Evolutionary conservation across 1,284 basidiomycete genomes (phyloP).

Genomic region (Ceratorhiza oryzae-sativae): DNA sequence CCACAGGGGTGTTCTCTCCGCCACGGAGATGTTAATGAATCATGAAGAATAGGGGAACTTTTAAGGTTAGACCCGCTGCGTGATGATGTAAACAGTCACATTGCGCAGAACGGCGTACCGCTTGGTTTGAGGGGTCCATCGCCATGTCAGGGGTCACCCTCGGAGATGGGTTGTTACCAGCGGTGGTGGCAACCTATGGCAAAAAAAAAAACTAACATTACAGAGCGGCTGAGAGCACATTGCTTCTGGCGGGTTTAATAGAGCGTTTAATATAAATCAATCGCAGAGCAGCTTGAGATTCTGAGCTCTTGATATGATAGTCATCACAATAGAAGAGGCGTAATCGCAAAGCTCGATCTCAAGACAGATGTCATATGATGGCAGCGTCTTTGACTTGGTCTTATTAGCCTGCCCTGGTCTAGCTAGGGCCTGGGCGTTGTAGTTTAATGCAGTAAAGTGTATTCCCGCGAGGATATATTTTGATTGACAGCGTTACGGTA

Average conservation of each 20-base stretch:
- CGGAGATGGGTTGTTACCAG: not conserved
- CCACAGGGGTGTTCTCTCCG: constrained; percentile 4
- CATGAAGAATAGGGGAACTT: constrained; percentile 11
- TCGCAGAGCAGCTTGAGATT: not conserved
- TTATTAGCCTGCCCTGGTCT: not conserved
- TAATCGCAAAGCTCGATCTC: not conserved
- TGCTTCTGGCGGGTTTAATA: not conserved
- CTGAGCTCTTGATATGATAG: constrained; percentile 12
- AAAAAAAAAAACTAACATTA: not conserved
- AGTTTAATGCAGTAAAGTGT: no score
- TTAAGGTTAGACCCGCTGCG: not conserved
- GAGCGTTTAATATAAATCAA: not conserved
- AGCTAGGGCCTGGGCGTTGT: no score
- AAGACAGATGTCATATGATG: not conserved
- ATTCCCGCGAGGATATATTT: no score
- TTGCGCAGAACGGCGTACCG: not conserved
- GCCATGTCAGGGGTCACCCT: not conserved
- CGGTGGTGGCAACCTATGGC: not conserved
- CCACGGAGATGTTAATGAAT: not conserved
- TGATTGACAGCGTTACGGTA: not conserved
- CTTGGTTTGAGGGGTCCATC: not conserved
- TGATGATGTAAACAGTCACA: not conserved
- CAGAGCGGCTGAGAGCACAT: not conserved
- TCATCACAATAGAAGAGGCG: constrained; percentile 1
- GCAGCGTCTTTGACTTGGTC: not conserved